Evolutionary conservation across 2,329 filamentous ascomycete genomes (phyloP).

Genomic region (Claviceps paspali): DNA sequence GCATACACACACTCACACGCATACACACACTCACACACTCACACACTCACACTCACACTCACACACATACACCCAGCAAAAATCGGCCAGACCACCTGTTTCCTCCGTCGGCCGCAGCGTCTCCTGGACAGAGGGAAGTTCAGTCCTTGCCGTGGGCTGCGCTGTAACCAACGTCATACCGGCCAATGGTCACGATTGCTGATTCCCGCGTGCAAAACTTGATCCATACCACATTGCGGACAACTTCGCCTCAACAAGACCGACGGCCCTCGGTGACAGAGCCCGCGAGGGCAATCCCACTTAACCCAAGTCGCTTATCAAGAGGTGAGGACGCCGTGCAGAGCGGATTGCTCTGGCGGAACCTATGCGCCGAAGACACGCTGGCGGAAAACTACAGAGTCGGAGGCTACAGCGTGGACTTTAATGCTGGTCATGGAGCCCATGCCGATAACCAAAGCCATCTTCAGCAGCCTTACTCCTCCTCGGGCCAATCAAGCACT

Average conservation of each 20-base stretch:
- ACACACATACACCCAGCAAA: too few relatives aligned
- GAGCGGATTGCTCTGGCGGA: constrained; percentile 64
- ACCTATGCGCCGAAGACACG: constrained; percentile 57
- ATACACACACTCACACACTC: too few relatives aligned
- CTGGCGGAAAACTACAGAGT: constrained; percentile 62
- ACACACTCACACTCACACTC: too few relatives aligned
- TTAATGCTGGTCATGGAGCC: constrained; percentile 47
- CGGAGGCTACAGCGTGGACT: constrained; percentile 61
- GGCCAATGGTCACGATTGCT: constrained; percentile 5
- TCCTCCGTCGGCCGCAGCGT: background rate
- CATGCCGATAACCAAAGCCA: constrained; percentile 51
- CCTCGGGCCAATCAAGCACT: constrained; percentile 19
- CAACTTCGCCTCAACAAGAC: background rate
- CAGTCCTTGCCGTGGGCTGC: constrained; percentile 1
- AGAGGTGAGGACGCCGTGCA: constrained; percentile 54
- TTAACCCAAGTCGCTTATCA: constrained; percentile 41
- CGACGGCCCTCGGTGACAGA: constrained; percentile 20
- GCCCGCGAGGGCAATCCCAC: constrained; percentile 37
- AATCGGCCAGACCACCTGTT: background rate
- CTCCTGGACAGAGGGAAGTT: background rate
- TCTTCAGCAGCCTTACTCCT: constrained; percentile 47
- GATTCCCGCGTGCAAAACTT: background rate
- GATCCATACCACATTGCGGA: background rate
- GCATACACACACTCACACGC: too few relatives aligned
- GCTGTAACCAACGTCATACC: background rate